A percentile compares a stretch with the other conserved stretches of the same genome.
These are phyloP conservation scores for Apiotrichum sp. DNA, from an alignment of 1,284 basidiomycete species.

Conservation along the genomic window DNA sequence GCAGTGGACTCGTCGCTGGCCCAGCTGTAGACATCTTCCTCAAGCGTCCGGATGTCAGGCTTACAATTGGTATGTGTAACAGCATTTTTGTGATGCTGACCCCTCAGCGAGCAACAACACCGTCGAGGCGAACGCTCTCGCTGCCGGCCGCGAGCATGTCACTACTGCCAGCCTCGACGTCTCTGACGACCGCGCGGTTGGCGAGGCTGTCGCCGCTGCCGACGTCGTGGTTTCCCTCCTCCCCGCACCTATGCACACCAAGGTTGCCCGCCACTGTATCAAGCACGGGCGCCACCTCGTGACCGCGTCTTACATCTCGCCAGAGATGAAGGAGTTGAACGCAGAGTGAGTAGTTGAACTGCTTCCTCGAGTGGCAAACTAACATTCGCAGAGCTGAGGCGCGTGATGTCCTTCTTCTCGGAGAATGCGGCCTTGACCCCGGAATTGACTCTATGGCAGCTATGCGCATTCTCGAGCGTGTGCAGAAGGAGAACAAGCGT, in stretches of 20 bases:
- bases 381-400: conserved; percentile 56
- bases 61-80: conserved; percentile 65
- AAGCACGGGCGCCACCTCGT: conserved; percentile 69
- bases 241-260: conserved; percentile 69
- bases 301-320: conserved; percentile 87
- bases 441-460: conserved; percentile 91
- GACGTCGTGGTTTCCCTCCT: conserved; percentile 58
- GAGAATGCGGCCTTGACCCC: conserved; percentile 90
- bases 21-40: conserved; percentile 72
- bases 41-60: conserved; percentile 55
- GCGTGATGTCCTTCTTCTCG: conserved; percentile 69
- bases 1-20: conserved; percentile 85
- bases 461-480: conserved; percentile 61
- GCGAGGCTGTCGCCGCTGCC: conserved; percentile 54
- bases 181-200: conserved; percentile 52
- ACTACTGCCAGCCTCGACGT: conserved; percentile 61
- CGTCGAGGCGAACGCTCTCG: conserved; percentile 57
- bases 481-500: conserved; percentile 57
- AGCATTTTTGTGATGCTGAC: neutral
- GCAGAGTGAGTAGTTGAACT: conserved; percentile 51
- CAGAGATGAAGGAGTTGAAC: conserved; percentile 67
- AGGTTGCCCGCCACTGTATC: conserved; percentile 72
- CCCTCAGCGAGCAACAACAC: conserved; percentile 64
- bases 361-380: conserved; percentile 37
- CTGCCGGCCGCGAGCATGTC: conserved; percentile 56